These are phyloP conservation scores for Phialophora chinensis DNA, from an alignment of 2,329 filamentous ascomycete species.

Conservation along the genomic window DNA sequence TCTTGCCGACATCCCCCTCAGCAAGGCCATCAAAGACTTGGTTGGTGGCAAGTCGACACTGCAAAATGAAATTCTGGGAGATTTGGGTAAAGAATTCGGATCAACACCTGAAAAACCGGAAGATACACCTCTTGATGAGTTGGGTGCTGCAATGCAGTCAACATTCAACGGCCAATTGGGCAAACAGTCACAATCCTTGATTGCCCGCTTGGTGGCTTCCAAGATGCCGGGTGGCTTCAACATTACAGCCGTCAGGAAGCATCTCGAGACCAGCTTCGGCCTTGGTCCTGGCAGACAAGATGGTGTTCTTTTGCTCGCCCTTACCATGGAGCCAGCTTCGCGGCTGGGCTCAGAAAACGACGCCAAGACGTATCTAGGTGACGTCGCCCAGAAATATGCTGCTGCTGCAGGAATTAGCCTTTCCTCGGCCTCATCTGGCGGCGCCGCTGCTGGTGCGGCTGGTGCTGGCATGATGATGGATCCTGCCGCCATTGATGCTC, in stretches of 20 bases:
- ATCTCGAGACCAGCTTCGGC: slow-evolving; percentile 93
- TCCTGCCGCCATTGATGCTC: slow-evolving; percentile 90
- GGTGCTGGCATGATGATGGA: slow-evolving; percentile 98
- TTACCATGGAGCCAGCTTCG: slow-evolving; percentile 89
- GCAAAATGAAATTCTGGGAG: slow-evolving; percentile 97
- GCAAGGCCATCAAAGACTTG: slow-evolving; percentile 97
- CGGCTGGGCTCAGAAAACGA: slow-evolving; percentile 89
- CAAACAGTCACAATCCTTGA: slow-evolving; percentile 91
- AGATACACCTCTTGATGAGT: slow-evolving; percentile 93
- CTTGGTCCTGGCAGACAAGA: slow-evolving; percentile 86
- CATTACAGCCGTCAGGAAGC: slow-evolving; percentile 93
- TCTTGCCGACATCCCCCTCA: slow-evolving; percentile 83
- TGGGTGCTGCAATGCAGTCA: slow-evolving; percentile 92
- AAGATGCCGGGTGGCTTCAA: slow-evolving; percentile 99
- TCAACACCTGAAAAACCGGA: slow-evolving; percentile 98
- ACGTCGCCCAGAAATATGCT: slow-evolving; percentile 88
- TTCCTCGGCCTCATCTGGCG: slow-evolving; percentile 72
- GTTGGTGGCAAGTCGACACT: slow-evolving; percentile 98
- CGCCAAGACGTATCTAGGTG: slow-evolving; percentile 90
- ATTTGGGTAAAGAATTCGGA: slow-evolving; percentile 97
- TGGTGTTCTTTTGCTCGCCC: slow-evolving; percentile 81
- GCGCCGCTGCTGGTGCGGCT: slow-evolving; percentile 70
- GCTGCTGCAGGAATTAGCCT: slow-evolving; percentile 80
- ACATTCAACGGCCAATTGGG: slow-evolving; percentile 99
- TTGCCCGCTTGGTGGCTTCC: slow-evolving; percentile 93